These are phyloP conservation scores for Hemisphaericaspora xylofermentans DNA, from an alignment of 1,139 yeast species.

Conservation along the genomic window DNA sequence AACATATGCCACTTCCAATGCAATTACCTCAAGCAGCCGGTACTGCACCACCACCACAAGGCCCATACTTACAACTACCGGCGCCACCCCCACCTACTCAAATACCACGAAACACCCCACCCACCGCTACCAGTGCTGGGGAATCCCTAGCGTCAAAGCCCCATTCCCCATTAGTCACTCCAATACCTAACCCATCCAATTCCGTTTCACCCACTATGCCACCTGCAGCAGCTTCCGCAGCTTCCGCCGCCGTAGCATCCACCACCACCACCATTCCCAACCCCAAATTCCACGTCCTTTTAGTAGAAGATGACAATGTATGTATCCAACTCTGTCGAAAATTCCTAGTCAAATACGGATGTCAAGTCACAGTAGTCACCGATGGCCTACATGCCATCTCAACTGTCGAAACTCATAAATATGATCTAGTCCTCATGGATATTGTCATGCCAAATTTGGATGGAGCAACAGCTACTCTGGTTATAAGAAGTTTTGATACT, in stretches of 20 bases:
- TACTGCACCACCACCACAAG: conserved; percentile 4
- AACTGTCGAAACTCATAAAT: conserved; percentile 70
- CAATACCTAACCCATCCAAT: conserved; percentile 7
- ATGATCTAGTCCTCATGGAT: conserved; percentile 87
- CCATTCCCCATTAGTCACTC: conserved; percentile 7
- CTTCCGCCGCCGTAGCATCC: conserved; percentile 30
- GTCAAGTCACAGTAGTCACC: conserved; percentile 87
- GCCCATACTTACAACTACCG: conserved; percentile 7
- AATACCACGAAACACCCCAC: too few relatives aligned
- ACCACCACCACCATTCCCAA: conserved; percentile 35
- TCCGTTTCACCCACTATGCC: conserved; percentile 2
- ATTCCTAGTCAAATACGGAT: conserved; percentile 82
- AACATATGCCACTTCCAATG: not conserved
- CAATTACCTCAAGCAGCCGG: conserved; percentile 2
- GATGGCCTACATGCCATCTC: conserved; percentile 90
- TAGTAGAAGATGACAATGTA: conserved; percentile 86
- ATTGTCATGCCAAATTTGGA: conserved; percentile 93
- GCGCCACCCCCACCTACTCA: conserved; percentile 10
- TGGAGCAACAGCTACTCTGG: conserved; percentile 90
- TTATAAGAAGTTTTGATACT: conserved; percentile 79
- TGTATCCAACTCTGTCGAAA: conserved; percentile 77
- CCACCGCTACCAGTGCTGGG: too few relatives aligned
- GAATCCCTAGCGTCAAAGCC: conserved; percentile 11
- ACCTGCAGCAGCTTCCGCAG: conserved; percentile 23
- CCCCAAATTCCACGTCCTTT: conserved; percentile 63